A percentile compares a stretch with the other conserved stretches of the same genome.
Evolutionary conservation across 345 rosid genomes (phyloP).

Genomic region (Gynandropsis gynandra): DNA sequence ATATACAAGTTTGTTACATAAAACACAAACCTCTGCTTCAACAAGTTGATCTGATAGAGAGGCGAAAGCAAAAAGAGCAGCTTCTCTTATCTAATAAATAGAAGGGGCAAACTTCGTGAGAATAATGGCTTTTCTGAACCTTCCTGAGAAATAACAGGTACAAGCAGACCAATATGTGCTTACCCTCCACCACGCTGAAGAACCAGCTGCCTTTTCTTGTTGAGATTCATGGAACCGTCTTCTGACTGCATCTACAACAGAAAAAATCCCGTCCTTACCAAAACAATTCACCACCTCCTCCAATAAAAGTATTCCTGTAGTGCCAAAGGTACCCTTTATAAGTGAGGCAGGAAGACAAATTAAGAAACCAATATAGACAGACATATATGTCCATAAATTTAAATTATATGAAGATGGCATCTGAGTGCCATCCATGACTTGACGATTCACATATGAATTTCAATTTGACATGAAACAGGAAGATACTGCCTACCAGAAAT

Average conservation of each 20-base stretch:
- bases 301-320: conserved; percentile 65
- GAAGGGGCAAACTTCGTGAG: conserved; percentile 11
- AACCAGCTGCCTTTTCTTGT: conserved; percentile 62
- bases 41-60: conserved; percentile 70
- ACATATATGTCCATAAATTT: neutral
- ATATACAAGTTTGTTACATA: conserved; percentile 10
- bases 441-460: conserved; percentile 1
- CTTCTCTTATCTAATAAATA: conserved; percentile 68
- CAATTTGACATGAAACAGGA: conserved; percentile 9
- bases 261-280: conserved; percentile 68
- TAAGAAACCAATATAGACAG: neutral
- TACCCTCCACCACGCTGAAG: conserved; percentile 85
- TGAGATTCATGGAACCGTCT: conserved; percentile 67
- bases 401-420: conserved; percentile 8
- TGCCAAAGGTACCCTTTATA: conserved; percentile 25
- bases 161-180: conserved; percentile 20
- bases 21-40: conserved; percentile 64
- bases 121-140: conserved; percentile 16
- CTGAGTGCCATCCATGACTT: conserved; percentile 6
- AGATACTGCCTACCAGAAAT: conserved; percentile 57
- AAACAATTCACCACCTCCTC: conserved; percentile 72
- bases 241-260: conserved; percentile 57
- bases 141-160: conserved; percentile 5
- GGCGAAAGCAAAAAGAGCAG: conserved; percentile 72
- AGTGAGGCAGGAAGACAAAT: conserved; percentile 1